phyloP scores from a whole-genome alignment of 1,139 yeast genomes.

The Taphrina flavorubra region DNA sequence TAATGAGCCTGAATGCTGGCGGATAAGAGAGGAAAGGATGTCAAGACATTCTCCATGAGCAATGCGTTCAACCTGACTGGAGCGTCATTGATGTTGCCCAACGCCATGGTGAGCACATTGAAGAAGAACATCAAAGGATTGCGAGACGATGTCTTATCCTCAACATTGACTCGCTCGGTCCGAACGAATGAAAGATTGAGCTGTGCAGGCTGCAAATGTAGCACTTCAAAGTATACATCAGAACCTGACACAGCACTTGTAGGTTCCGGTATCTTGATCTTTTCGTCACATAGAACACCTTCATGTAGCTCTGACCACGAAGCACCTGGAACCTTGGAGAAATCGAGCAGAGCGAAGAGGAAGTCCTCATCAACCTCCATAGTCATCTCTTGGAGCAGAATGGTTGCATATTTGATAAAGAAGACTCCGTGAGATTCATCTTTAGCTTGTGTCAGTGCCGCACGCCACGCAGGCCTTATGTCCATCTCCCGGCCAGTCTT shows the following conservation, averaged over 20 bases:
- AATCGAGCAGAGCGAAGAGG: slow-evolving; percentile 78
- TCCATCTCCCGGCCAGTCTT: slow-evolving; percentile 83
- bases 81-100: slow-evolving; percentile 96
- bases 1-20: slow-evolving; percentile 83
- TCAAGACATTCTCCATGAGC: slow-evolving; percentile 84
- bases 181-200: slow-evolving; percentile 89
- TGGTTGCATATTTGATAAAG: slow-evolving; percentile 88
- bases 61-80: slow-evolving; percentile 89
- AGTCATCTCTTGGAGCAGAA: slow-evolving; percentile 86
- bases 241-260: slow-evolving; percentile 62
- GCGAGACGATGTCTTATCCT: slow-evolving; percentile 61
- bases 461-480: slow-evolving; percentile 87
- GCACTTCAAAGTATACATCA: slow-evolving; percentile 88
- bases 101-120: slow-evolving; percentile 91
- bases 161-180: slow-evolving; percentile 75
- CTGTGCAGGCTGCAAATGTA: slow-evolving; percentile 90
- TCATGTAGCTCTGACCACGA: slow-evolving; percentile 48
- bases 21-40: slow-evolving; percentile 74
- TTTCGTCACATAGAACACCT: slow-evolving; percentile 65
- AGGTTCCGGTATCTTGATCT: slow-evolving; percentile 69
- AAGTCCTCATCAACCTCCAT: slow-evolving; percentile 94
- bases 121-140: slow-evolving; percentile 73
- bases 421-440: slow-evolving; percentile 90
- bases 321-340: slow-evolving; percentile 65
- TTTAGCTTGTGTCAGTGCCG: slow-evolving; percentile 78